Percentiles rank a stretch among this genome's conserved stretches.
Evolutionary conservation across 805 yeast genomes (phyloP).

Genomic region (Ogataea methanolica): DNA sequence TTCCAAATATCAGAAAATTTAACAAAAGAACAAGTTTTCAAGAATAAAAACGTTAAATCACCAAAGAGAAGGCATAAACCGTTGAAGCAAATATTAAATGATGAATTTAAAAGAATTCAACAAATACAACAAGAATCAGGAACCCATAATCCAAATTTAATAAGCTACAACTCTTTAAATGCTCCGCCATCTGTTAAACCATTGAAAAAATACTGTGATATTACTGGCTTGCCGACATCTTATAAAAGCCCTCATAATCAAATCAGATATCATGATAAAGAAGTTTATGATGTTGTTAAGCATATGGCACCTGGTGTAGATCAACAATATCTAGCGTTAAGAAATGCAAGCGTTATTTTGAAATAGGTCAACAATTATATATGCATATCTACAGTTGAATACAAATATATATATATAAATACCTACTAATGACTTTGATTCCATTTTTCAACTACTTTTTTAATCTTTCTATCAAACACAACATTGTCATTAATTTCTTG

Average conservation of each 20-base stretch:
- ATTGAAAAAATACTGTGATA: slow-evolving; percentile 80
- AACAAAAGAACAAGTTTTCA: slow-evolving; percentile 50
- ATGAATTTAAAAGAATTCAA: slow-evolving; percentile 68
- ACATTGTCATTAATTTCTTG: slow-evolving; percentile 26
- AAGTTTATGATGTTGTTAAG: slow-evolving; percentile 72
- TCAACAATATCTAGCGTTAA: slow-evolving; percentile 81
- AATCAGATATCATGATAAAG: slow-evolving; percentile 75
- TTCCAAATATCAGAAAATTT: slow-evolving; percentile 33
- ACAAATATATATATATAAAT: neutral
- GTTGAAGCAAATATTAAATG: slow-evolving; percentile 64
- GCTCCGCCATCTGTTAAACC: slow-evolving; percentile 91
- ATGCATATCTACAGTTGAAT: slow-evolving; percentile 1
- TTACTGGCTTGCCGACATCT: slow-evolving; percentile 79
- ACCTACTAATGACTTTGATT: slow-evolving; percentile 11
- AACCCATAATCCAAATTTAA: slow-evolving; percentile 35
- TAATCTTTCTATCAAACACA: slow-evolving; percentile 26
- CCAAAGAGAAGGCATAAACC: slow-evolving; percentile 68
- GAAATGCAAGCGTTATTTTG: slow-evolving; percentile 85
- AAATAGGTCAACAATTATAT: slow-evolving; percentile 28
- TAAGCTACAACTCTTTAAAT: slow-evolving; percentile 64
- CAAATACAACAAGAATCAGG: slow-evolving; percentile 31
- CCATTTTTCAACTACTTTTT: slow-evolving; percentile 22
- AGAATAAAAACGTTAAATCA: slow-evolving; percentile 46
- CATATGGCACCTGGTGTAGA: slow-evolving; percentile 87
- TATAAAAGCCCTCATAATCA: slow-evolving; percentile 75